Evolutionary conservation across 441 rosid genomes (phyloP), one percentile per base, ranked within the genome.

Genomic region (Kokia cookei): DNA sequence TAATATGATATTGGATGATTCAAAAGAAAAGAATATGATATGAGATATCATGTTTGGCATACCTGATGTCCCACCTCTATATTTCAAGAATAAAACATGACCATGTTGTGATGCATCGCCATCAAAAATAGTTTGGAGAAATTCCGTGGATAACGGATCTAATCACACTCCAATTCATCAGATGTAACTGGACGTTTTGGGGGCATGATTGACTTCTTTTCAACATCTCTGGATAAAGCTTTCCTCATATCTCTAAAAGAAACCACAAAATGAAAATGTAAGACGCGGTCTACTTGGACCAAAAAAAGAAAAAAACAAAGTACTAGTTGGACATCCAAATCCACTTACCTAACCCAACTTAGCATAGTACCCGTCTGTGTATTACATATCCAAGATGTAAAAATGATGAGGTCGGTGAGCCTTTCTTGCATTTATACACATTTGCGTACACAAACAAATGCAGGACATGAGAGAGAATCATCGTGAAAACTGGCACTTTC

Each of bases 311-410:
- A 37, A 58, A 61, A n/a, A 1, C 9, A 12, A 47, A 32, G 8
- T 12, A 15, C 35, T 35, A 42, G 51, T 72, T 51, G 14, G 48
- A 43, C 67, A 17, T 63, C 17, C 43, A 42, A 68, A 65, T 42
- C 69, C 53, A 65, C 83, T 86, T 81, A 91, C 99, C 94, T 81
- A 92, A 82, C 2, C 98, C 98, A 81, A 89, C 97, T 82, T 92
- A 91, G 9, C 96, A 92, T n/a, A 93, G 83, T 73, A 94, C 98
- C 80, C 98, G 82, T 84, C 98, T 84, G 73, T 96, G 91, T 26
- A 96, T 92, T 63, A 90, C 84, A 73, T 96, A 94, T 2, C 96
- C 98, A 61, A 92, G 98, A 97, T 94, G 93, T 76, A 8, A 51
- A 60, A 73, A 48, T 59, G 76, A 42, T 37, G 24, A 57, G 35